phyloP scores from a whole-genome alignment of 2,329 filamentous ascomycete genomes.

The Aspergillus fructus region DNA sequence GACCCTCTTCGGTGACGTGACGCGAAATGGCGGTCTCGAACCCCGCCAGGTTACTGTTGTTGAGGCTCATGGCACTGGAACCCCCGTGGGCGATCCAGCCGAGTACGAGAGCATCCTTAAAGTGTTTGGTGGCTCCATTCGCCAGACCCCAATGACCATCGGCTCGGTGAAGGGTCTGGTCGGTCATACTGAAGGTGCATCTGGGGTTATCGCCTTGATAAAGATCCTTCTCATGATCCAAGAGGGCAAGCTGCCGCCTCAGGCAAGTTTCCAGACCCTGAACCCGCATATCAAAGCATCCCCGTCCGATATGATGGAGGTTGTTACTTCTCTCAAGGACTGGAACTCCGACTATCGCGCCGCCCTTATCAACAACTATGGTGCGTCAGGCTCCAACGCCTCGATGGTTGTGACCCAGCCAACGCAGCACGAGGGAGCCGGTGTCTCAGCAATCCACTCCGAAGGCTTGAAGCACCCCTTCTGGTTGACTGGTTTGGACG shows the following conservation, averaged over 20 bases:
- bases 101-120: conserved; percentile 26
- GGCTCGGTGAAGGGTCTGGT: conserved; percentile 35
- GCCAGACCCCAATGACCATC: conserved; percentile 15
- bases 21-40: conserved; percentile 21
- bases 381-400: conserved; percentile 26
- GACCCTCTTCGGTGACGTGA: conserved; percentile 28
- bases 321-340: conserved; percentile 13
- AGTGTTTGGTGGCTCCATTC: conserved; percentile 18
- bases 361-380: conserved; percentile 27
- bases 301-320: conserved; percentile 11
- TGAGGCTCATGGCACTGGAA: conserved; percentile 36
- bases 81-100: conserved; percentile 29
- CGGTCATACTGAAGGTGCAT: conserved; percentile 35
- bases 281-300: conserved; percentile 19
- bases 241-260: conserved; percentile 24
- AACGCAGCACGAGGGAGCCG: not conserved
- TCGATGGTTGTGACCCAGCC: conserved; percentile 23
- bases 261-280: conserved; percentile 27
- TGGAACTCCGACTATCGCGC: conserved; percentile 21
- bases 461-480: not conserved
- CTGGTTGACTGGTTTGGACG: conserved; percentile 3
- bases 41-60: conserved; percentile 29
- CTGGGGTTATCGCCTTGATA: conserved; percentile 31
- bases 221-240: conserved; percentile 33
- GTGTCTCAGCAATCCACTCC: conserved; percentile 13